These are phyloP conservation scores for Camillea tinctor DNA, from an alignment of 2,329 filamentous ascomycete species.

Conservation along the genomic window DNA sequence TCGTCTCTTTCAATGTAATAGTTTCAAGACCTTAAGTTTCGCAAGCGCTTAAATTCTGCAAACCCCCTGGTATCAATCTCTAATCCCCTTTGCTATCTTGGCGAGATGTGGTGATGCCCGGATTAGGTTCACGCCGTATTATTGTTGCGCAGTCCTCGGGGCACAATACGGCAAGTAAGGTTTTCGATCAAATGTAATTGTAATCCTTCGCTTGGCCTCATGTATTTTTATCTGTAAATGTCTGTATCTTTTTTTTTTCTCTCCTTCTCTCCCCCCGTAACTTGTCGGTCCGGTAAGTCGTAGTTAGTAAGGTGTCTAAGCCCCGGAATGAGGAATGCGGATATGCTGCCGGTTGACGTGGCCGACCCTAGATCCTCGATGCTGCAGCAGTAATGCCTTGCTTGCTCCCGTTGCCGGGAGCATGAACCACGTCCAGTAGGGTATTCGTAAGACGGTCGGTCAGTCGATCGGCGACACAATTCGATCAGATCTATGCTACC, in stretches of 20 bases:
- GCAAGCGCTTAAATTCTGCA: background rate
- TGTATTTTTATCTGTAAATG: background rate
- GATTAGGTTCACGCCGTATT: constrained; percentile 1
- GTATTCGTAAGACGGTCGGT: background rate
- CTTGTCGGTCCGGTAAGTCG: background rate
- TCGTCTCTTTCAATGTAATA: background rate
- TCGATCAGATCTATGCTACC: background rate
- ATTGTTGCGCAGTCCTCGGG: constrained; percentile 17
- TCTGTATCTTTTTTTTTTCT: too few relatives aligned
- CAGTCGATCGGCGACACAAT: background rate
- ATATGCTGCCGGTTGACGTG: background rate
- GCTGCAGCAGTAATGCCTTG: background rate
- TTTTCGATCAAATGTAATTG: constrained; percentile 18
- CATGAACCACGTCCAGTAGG: background rate
- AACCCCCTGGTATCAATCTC: background rate
- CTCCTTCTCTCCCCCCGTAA: background rate
- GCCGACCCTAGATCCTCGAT: background rate
- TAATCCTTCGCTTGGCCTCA: constrained; percentile 18
- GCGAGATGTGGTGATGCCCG: constrained; percentile 11
- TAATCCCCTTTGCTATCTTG: constrained; percentile 1
- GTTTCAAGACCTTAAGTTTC: background rate
- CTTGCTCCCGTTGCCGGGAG: background rate
- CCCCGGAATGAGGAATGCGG: background rate
- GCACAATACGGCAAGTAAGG: constrained; percentile 12
- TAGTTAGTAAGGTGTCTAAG: background rate